Percentiles rank a stretch among this genome's conserved stretches.
Evolutionary conservation across 1,284 basidiomycete genomes (phyloP).

Genomic region (Wallemia ichthyophaga): DNA sequence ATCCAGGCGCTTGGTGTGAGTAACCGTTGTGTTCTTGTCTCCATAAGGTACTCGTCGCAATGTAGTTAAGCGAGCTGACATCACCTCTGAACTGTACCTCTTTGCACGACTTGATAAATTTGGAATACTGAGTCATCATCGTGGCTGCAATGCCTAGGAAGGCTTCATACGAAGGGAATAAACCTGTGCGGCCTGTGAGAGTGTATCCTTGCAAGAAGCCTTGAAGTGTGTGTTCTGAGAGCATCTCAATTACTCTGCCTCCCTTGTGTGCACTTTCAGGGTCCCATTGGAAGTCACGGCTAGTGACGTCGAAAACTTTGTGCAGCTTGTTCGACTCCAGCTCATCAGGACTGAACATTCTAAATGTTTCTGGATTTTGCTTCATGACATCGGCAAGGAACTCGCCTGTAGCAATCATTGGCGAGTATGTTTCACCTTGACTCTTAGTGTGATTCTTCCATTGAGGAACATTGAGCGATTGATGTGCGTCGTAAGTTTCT

Average conservation of each 20-base stretch:
- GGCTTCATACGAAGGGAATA: conserved; percentile 69
- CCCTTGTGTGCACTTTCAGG: conserved; percentile 21
- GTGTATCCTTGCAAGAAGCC: conserved; percentile 44
- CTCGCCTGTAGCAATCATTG: conserved; percentile 41
- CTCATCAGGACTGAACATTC: conserved; percentile 75
- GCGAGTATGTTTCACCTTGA: conserved; percentile 28
- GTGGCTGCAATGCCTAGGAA: conserved; percentile 33
- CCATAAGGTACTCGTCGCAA: conserved; percentile 57
- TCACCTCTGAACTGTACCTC: conserved; percentile 25
- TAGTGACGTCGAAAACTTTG: conserved; percentile 28
- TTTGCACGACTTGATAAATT: conserved; percentile 39
- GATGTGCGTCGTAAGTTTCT: conserved; percentile 33
- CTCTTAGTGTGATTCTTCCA: conserved; percentile 29
- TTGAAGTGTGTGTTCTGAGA: conserved; percentile 63
- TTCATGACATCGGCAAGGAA: conserved; percentile 20
- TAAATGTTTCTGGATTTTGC: conserved; percentile 41
- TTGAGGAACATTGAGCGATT: conserved; percentile 29
- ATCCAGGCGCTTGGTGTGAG: conserved; percentile 35
- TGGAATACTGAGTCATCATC: conserved; percentile 31
- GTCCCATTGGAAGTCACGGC: conserved; percentile 58
- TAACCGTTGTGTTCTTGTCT: conserved; percentile 27
- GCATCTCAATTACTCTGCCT: conserved; percentile 55
- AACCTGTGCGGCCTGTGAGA: conserved; percentile 31
- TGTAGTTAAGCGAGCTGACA: conserved; percentile 45
- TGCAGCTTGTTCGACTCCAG: conserved; percentile 69